Percentiles rank a stretch among this genome's conserved stretches.
Evolutionary conservation across 192 early-diverging fungal genomes (phyloP).

Genomic region (Entophlyctis luteolus): DNA sequence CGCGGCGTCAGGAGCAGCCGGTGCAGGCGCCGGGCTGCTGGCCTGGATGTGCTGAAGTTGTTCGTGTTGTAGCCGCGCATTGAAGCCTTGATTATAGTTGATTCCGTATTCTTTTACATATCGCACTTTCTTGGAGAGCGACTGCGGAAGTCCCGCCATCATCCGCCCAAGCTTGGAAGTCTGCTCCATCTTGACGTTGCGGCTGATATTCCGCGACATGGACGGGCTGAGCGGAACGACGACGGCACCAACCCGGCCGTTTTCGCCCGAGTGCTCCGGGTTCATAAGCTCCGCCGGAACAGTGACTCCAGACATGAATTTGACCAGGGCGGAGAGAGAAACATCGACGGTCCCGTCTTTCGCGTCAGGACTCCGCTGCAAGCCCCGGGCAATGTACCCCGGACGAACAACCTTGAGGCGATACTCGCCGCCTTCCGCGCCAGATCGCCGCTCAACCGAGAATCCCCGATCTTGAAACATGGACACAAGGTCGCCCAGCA

Average conservation of each 20-base stretch:
- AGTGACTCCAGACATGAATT: not conserved
- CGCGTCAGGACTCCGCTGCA: not conserved
- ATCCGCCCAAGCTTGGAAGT: slow-evolving; percentile 2
- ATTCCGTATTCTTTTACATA: slow-evolving; percentile 24
- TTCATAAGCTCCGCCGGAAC: slow-evolving; percentile 2
- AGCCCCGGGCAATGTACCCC: slow-evolving; percentile 2
- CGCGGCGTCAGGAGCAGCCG: no score
- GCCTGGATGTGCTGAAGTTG: no score
- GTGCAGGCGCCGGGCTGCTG: no score
- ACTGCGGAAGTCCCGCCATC: slow-evolving; percentile 4
- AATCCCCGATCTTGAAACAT: slow-evolving; percentile 17
- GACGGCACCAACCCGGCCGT: not conserved
- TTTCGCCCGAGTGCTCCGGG: no score
- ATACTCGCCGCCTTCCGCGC: slow-evolving; percentile 11
- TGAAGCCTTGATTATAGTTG: slow-evolving; percentile 8
- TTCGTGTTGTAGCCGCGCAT: no score
- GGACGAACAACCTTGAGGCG: slow-evolving; percentile 8
- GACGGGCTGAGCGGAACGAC: not conserved
- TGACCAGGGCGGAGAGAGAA: slow-evolving; percentile 1
- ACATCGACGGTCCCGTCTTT: not conserved
- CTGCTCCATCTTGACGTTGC: slow-evolving; percentile 12
- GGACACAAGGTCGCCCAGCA: slow-evolving; percentile 15
- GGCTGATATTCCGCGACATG: slow-evolving; percentile 10
- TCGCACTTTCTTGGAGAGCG: slow-evolving; percentile 3
- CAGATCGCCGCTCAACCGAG: not conserved